These are phyloP conservation scores for Astragalus membranaceus DNA, from an alignment of 306 rosid species.

Conservation along the genomic window DNA sequence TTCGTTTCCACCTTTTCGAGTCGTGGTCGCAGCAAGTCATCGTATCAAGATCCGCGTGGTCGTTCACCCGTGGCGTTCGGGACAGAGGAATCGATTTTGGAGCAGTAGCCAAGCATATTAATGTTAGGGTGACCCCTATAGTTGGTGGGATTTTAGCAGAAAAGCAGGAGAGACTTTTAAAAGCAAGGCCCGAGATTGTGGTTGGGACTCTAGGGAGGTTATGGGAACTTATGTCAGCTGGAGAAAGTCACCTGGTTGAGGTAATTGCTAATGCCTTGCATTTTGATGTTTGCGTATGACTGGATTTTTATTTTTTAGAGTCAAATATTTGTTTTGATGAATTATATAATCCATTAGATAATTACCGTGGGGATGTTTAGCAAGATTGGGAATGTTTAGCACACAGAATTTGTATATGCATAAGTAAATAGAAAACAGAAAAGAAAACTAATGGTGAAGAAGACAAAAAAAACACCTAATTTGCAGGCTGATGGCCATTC, in stretches of 20 bases:
- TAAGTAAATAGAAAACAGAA: neutral
- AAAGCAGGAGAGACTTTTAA: conserved; percentile 86
- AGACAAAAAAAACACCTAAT: neutral
- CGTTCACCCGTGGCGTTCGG: too few species aligned
- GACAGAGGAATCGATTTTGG: too few species aligned
- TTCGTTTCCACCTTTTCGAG: too few species aligned
- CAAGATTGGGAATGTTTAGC: neutral
- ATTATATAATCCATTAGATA: neutral
- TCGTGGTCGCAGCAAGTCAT: too few species aligned
- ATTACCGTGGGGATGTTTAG: neutral
- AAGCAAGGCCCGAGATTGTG: conserved; percentile 75
- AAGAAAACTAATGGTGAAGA: neutral
- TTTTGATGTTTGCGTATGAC: conserved; percentile 6
- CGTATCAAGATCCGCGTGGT: too few species aligned
- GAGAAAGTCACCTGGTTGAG: conserved; percentile 83
- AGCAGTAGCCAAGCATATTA: conserved; percentile 52
- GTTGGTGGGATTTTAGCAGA: conserved; percentile 94
- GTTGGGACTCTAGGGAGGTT: conserved; percentile 97
- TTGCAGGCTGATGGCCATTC: neutral
- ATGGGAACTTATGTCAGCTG: conserved; percentile 91
- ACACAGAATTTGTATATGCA: neutral
- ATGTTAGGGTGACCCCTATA: conserved; percentile 68
- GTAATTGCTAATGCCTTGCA: conserved; percentile 27
- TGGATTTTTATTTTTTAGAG: neutral
- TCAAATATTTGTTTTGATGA: conserved; percentile 9